A percentile compares a stretch with the other conserved stretches of the same genome.
These are phyloP conservation scores for Chrysanthemum lavandulifolium DNA, from an alignment of 129 eudicot genomes.

Conservation along the genomic window DNA sequence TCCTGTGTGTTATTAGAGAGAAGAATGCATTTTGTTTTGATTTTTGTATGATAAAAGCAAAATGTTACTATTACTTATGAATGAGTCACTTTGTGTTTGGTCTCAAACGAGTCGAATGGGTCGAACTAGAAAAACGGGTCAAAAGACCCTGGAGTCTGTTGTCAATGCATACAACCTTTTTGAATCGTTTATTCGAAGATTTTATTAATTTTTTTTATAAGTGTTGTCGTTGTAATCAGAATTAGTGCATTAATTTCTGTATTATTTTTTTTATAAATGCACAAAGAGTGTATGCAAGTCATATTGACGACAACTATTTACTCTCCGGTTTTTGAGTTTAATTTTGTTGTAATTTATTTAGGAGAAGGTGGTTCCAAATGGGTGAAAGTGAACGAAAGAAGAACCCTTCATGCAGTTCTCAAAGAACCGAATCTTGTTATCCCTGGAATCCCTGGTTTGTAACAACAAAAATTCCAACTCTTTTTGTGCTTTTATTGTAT, in stretches of 20 bases:
- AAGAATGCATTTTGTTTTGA: not conserved
- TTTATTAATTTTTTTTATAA: no score
- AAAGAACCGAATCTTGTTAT: constrained; percentile 55
- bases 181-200: not conserved
- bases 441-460: constrained; percentile 90
- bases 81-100: not conserved
- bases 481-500: not conserved
- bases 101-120: not conserved
- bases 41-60: not conserved
- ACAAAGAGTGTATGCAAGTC: no score
- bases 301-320: no score
- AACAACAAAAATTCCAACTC: not conserved
- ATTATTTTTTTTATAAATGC: no score
- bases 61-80: not conserved
- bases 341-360: constrained; percentile 22
- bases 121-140: no score
- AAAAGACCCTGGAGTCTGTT: not conserved
- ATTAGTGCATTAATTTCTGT: no score
- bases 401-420: constrained; percentile 66
- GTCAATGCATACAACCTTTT: constrained; percentile 8
- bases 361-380: constrained; percentile 52
- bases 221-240: no score
- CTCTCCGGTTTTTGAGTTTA: no score
- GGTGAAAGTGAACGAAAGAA: constrained; percentile 75
- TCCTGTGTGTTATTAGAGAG: not conserved